Conservation (phyloP, 768 basidiomycete genomes). For the Xerocomus brunneocitrinus region DNA sequence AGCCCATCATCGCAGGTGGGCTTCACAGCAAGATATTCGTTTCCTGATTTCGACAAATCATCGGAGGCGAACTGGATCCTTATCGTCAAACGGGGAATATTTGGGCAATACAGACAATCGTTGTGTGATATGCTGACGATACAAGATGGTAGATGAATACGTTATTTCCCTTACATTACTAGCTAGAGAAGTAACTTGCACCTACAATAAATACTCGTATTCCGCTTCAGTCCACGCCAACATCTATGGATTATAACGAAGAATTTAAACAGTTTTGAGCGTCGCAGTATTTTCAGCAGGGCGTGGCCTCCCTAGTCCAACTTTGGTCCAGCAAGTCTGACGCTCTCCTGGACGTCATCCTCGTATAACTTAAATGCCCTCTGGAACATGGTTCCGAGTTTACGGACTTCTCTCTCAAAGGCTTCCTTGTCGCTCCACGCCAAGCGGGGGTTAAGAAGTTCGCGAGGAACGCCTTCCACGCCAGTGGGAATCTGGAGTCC, state of each 20-base stretch:
- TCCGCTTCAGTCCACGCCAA: neutral
- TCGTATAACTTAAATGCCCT: conserved; percentile 93
- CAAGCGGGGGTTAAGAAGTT: conserved; percentile 81
- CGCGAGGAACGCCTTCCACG: conserved; percentile 83
- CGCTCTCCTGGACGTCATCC: conserved; percentile 75
- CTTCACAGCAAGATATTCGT: conserved; percentile 17
- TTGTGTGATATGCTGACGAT: conserved; percentile 22
- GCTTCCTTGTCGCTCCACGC: conserved; percentile 90
- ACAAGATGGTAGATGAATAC: neutral
- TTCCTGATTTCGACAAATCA: conserved; percentile 10
- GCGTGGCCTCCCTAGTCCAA: conserved; percentile 16
- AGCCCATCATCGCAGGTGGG: conserved; percentile 13
- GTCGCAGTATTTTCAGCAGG: neutral
- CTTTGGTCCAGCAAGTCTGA: conserved; percentile 75
- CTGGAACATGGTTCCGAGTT: conserved; percentile 89
- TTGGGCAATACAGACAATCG: neutral
- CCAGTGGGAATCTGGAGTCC: conserved; percentile 77
- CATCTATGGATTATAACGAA: conserved; percentile 8
- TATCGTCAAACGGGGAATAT: conserved; percentile 6
- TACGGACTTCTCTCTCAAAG: conserved; percentile 82
- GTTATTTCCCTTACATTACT: neutral
- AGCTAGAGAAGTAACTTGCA: neutral
- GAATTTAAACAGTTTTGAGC: neutral
- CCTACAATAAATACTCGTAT: conserved; percentile 3
- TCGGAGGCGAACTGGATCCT: neutral